phyloP scores from a whole-genome alignment of 202 grass and related monocot species.

The Bolboschoenoplectus hybrid region DNA sequence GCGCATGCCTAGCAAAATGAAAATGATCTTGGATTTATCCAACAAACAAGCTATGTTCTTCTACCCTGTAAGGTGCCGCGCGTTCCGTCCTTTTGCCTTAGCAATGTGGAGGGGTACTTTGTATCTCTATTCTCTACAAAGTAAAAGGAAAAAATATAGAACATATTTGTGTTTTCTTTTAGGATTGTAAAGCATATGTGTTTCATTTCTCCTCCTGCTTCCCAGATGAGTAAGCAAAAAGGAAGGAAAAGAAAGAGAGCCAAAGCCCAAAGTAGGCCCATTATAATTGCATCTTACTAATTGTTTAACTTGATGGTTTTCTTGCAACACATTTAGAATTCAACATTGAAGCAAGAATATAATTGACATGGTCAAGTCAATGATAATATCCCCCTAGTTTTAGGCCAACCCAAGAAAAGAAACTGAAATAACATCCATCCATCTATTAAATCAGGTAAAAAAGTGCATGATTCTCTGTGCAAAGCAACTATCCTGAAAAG shows the following conservation, averaged over 20 bases:
- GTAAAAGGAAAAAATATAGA: too few relatives aligned
- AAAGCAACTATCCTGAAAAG: slow-evolving; percentile 4
- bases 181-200: not conserved
- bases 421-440: not conserved
- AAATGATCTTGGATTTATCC: not conserved
- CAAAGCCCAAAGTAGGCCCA: not conserved
- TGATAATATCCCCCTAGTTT: not conserved
- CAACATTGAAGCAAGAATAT: not conserved
- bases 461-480: not conserved
- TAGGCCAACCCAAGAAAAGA: not conserved
- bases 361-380: not conserved
- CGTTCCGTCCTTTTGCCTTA: not conserved
- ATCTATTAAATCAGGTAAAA: not conserved
- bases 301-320: not conserved
- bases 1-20: not conserved
- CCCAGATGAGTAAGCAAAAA: too few relatives aligned
- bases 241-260: not conserved
- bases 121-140: too few relatives aligned
- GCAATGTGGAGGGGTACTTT: too few relatives aligned
- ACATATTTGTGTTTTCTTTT: not conserved
- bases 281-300: not conserved
- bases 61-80: not conserved
- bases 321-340: not conserved
- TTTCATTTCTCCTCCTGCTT: not conserved
- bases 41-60: too few relatives aligned